Evolutionary conservation across 1,284 basidiomycete species (phyloP).

Genomic region (Vanrija humicola): DNA sequence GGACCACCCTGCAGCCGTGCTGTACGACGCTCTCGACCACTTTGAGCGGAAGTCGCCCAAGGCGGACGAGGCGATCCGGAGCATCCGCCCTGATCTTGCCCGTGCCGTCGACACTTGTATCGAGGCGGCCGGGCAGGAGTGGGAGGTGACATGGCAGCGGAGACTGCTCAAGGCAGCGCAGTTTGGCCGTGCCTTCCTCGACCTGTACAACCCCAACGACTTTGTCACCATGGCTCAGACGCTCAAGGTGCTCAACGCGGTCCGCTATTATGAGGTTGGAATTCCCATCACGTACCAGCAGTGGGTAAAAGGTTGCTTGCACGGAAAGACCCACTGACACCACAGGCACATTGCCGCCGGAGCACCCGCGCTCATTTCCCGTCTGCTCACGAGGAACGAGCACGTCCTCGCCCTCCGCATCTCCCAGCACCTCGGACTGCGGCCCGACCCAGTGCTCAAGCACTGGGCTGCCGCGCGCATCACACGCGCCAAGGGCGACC

Average conservation of each 20-base stretch:
- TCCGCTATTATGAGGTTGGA: constrained; percentile 84
- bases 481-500: constrained; percentile 60
- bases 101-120: constrained; percentile 88
- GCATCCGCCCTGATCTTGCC: constrained; percentile 77
- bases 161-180: constrained; percentile 84
- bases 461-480: constrained; percentile 98
- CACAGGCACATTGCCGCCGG: constrained; percentile 71
- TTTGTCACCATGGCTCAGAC: constrained; percentile 88
- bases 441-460: constrained; percentile 80
- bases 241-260: constrained; percentile 91
- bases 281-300: constrained; percentile 89
- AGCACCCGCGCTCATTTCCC: constrained; percentile 70
- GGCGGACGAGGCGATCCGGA: constrained; percentile 87
- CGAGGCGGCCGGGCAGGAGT: constrained; percentile 87
- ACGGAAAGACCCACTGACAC: not conserved
- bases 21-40: constrained; percentile 88
- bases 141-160: constrained; percentile 85
- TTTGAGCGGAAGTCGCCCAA: constrained; percentile 79
- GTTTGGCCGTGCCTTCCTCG: constrained; percentile 89
- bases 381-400: constrained; percentile 79
- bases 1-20: constrained; percentile 81
- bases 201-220: constrained; percentile 83
- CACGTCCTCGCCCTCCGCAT: constrained; percentile 91
- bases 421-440: constrained; percentile 74
- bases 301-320: constrained; percentile 52